These are phyloP conservation scores for Moesziomyces sp. DNA, from an alignment of 1,284 basidiomycete species.

Conservation along the genomic window DNA sequence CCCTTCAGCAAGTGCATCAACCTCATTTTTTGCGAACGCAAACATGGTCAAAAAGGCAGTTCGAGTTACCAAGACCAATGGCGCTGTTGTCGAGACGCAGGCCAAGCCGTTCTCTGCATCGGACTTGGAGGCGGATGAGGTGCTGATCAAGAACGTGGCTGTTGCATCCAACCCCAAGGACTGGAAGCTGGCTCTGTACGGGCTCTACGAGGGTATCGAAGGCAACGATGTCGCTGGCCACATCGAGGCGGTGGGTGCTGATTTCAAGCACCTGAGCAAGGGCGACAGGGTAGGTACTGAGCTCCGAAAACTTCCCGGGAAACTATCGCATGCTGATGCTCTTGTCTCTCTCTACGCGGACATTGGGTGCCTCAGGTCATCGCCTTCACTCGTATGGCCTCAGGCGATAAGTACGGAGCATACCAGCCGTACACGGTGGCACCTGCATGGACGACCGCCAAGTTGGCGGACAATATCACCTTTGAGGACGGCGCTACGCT, in stretches of 20 bases:
- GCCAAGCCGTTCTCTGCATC: constrained; percentile 14
- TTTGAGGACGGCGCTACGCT: constrained; percentile 67
- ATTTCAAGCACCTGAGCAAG: constrained; percentile 55
- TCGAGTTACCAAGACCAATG: constrained; percentile 28
- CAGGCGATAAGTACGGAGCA: constrained; percentile 58
- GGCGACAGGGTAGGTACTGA: constrained; percentile 53
- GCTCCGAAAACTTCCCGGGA: too few species aligned
- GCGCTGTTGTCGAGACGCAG: constrained; percentile 30
- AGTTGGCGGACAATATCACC: constrained; percentile 40
- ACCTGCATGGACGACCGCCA: constrained; percentile 55
- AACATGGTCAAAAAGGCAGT: constrained; percentile 36
- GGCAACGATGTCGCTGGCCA: constrained; percentile 66
- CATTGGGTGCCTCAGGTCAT: constrained; percentile 5
- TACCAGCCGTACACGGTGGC: constrained; percentile 59
- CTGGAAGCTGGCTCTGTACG: constrained; percentile 56
- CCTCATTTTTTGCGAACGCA: too few species aligned
- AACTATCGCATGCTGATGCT: not conserved
- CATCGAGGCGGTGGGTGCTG: constrained; percentile 27
- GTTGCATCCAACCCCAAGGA: constrained; percentile 68
- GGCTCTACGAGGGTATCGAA: constrained; percentile 44
- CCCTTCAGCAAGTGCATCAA: too few species aligned
- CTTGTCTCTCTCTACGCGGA: not conserved
- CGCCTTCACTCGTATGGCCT: constrained; percentile 62
- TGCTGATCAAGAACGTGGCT: constrained; percentile 67
- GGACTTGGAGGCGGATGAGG: constrained; percentile 47